A percentile compares a stretch with the other conserved stretches of the same genome.
Evolutionary conservation across 352 stramenopile species (phyloP).

Genomic region (Saprolegnia diclina): DNA sequence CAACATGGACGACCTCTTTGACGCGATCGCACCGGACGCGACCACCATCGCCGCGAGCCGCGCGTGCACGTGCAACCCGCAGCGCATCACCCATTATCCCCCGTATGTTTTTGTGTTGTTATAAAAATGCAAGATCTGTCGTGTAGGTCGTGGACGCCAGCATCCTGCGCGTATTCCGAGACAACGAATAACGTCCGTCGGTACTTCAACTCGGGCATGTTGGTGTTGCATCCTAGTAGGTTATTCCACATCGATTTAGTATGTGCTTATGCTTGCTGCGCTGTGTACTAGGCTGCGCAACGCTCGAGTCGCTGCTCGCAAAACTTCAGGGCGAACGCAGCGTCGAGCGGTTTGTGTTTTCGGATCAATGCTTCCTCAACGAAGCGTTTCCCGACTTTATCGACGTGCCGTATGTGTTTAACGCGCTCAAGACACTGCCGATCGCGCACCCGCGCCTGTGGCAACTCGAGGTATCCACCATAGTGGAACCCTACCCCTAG

Average conservation of each 20-base stretch:
- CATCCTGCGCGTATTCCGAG: not conserved
- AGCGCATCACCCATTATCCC: constrained; percentile 10
- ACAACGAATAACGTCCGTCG: not conserved
- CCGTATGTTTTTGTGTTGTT: not conserved
- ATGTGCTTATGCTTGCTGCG: too few species aligned
- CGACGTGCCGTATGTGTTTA: constrained; percentile 11
- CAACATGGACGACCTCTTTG: constrained; percentile 85
- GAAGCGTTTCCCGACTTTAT: constrained; percentile 22
- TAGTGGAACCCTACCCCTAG: not conserved
- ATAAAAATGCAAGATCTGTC: not conserved
- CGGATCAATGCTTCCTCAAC: constrained; percentile 26
- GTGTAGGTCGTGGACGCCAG: constrained; percentile 15
- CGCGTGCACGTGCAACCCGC: constrained; percentile 24
- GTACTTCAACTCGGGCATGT: constrained; percentile 26
- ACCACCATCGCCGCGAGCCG: constrained; percentile 15
- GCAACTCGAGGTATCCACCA: not conserved
- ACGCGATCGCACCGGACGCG: not conserved
- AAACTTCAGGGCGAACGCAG: constrained; percentile 1
- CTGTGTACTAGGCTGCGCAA: not conserved
- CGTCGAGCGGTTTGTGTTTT: constrained; percentile 16
- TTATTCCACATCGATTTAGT: too few species aligned
- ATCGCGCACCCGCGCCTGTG: constrained; percentile 1
- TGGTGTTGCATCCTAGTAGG: constrained; percentile 23
- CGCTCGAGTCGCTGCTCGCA: not conserved
- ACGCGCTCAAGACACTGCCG: constrained; percentile 18